Evolutionary conservation across 129 eudicot genomes (phyloP).

Genomic region (Lonicera japonica): DNA sequence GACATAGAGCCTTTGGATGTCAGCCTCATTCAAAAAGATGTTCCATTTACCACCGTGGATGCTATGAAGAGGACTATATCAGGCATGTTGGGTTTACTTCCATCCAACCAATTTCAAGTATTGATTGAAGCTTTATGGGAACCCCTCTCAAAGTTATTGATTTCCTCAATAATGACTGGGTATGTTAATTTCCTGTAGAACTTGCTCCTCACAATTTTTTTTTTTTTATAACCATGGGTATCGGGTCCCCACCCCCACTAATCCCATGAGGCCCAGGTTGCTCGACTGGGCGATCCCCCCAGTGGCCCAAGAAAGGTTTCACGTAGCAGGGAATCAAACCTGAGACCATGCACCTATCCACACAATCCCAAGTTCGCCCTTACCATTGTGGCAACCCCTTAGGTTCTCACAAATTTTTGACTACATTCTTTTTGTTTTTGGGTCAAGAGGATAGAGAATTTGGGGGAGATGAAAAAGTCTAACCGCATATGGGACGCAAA

Average conservation of each 20-base stretch:
- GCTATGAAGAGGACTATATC: constrained; percentile 99
- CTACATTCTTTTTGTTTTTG: neutral
- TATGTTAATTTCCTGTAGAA: constrained; percentile 15
- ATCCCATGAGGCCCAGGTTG: no score
- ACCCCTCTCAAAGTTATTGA: constrained; percentile 78
- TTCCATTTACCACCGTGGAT: constrained; percentile 74
- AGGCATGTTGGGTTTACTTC: constrained; percentile 92
- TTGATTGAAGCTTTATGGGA: constrained; percentile 88
- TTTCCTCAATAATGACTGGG: constrained; percentile 97
- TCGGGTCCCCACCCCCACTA: no score
- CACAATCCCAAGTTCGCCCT: no score
- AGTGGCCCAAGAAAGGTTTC: no score
- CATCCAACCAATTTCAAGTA: constrained; percentile 91
- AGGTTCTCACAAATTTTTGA: no score
- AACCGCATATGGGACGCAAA: no score
- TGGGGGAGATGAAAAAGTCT: neutral
- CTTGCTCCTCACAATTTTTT: no score
- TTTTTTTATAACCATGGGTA: no score
- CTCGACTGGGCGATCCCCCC: no score
- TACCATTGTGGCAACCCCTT: no score
- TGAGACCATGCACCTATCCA: no score
- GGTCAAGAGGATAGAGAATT: neutral
- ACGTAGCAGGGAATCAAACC: no score
- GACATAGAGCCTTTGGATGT: constrained; percentile 97
- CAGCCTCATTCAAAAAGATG: constrained; percentile 87